Conservation (phyloP, 176 grass and related monocot species). For the Poa pratensis region DNA sequence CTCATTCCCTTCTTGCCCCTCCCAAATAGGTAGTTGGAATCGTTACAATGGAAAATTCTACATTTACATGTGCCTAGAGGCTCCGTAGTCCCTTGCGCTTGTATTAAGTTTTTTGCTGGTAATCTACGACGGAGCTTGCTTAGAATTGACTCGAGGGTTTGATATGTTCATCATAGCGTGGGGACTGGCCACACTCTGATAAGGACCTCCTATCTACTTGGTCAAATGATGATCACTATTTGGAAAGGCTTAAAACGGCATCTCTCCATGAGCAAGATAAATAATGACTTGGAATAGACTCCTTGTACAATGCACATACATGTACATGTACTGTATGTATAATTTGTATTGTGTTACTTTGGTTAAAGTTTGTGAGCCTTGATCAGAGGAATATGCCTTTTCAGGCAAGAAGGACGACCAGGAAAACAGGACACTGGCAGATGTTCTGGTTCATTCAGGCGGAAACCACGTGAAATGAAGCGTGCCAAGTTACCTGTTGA, state of each 20-base stretch:
- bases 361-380: background rate
- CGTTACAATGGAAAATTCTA: background rate
- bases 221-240: too few relatives aligned
- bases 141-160: background rate
- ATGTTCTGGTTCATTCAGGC: background rate
- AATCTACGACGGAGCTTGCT: background rate
- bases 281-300: background rate
- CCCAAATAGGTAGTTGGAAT: background rate
- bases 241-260: too few relatives aligned
- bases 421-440: conserved; percentile 8
- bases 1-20: background rate
- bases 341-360: background rate
- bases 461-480: background rate
- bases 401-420: background rate
- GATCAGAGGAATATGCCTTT: background rate
- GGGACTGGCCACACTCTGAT: background rate
- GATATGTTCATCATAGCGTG: background rate
- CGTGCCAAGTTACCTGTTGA: background rate
- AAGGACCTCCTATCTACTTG: too few relatives aligned
- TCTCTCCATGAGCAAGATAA: background rate
- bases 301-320: background rate
- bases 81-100: background rate
- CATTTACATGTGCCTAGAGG: background rate
- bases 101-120: background rate
- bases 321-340: background rate